These are phyloP conservation scores for Colletotrichum melonis DNA, from an alignment of 2,329 filamentous ascomycete species.

Conservation along the genomic window DNA sequence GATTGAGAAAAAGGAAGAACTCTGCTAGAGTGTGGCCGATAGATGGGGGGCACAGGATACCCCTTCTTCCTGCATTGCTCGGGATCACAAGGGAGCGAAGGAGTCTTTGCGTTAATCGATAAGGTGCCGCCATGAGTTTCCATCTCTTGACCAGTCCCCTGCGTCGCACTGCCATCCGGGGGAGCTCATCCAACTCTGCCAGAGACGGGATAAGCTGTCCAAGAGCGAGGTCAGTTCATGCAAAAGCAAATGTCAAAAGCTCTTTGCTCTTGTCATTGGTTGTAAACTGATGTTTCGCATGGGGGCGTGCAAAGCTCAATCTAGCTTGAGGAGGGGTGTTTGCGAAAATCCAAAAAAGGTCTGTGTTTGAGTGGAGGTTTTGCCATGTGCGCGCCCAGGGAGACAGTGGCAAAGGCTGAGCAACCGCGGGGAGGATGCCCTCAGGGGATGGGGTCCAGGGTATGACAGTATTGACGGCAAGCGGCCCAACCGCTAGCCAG, in stretches of 20 bases:
- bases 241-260: constrained; percentile 29
- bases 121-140: constrained; percentile 28
- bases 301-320: constrained; percentile 29
- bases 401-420: constrained; percentile 29
- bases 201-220: constrained; percentile 24
- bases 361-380: constrained; percentile 28
- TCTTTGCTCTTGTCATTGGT: constrained; percentile 23
- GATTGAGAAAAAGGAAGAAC: constrained; percentile 14
- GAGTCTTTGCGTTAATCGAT: constrained; percentile 33
- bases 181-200: constrained; percentile 14
- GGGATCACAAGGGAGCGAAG: constrained; percentile 20
- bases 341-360: constrained; percentile 12
- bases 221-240: constrained; percentile 23
- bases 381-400: constrained; percentile 32
- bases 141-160: not conserved
- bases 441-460: not conserved
- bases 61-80: constrained; percentile 28
- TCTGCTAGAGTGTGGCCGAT: constrained; percentile 27
- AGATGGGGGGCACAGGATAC: constrained; percentile 27
- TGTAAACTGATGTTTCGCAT: constrained; percentile 27
- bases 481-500: not conserved
- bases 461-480: not conserved
- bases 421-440: constrained; percentile 22
- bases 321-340: constrained; percentile 18
- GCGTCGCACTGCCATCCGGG: constrained; percentile 14